These are phyloP conservation scores for Russula abietina DNA, from an alignment of 768 basidiomycete genomes.

Conservation along the genomic window DNA sequence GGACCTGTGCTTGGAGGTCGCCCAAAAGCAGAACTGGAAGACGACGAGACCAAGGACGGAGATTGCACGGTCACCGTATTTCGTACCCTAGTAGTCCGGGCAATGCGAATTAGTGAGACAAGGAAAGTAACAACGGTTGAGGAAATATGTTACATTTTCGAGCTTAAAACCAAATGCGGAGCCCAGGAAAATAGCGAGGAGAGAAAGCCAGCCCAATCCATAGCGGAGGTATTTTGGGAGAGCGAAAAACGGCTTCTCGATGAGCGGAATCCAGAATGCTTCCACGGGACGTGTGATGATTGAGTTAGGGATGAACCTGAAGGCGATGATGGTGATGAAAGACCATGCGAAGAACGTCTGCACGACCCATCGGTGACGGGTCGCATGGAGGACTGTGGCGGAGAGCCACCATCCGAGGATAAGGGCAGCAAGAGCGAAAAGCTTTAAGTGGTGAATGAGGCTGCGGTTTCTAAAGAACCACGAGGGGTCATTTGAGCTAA, in stretches of 20 bases:
- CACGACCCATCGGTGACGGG: conserved; percentile 77
- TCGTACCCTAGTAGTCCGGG: conserved; percentile 43
- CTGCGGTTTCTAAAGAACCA: conserved; percentile 23
- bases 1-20: conserved; percentile 54
- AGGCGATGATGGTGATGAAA: conserved; percentile 72
- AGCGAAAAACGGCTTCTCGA: conserved; percentile 64
- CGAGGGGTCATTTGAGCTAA: conserved; percentile 16
- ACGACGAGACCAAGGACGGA: conserved; percentile 73
- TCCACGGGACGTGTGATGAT: conserved; percentile 65
- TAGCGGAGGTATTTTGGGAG: conserved; percentile 48
- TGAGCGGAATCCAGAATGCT: conserved; percentile 59
- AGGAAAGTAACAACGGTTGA: neutral
- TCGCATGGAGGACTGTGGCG: conserved; percentile 57
- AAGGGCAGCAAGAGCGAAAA: conserved; percentile 47
- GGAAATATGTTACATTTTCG: conserved; percentile 38
- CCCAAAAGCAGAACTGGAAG: conserved; percentile 73
- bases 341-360: conserved; percentile 81
- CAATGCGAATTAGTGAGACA: conserved; percentile 13
- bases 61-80: conserved; percentile 76
- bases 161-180: conserved; percentile 84
- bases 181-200: conserved; percentile 74
- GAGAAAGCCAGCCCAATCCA: conserved; percentile 66
- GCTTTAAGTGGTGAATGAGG: conserved; percentile 32
- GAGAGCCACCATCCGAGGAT: conserved; percentile 88
- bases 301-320: conserved; percentile 75